Evolutionary conservation across 441 rosid species (phyloP).

Genomic region (Erysimum cheiri): DNA sequence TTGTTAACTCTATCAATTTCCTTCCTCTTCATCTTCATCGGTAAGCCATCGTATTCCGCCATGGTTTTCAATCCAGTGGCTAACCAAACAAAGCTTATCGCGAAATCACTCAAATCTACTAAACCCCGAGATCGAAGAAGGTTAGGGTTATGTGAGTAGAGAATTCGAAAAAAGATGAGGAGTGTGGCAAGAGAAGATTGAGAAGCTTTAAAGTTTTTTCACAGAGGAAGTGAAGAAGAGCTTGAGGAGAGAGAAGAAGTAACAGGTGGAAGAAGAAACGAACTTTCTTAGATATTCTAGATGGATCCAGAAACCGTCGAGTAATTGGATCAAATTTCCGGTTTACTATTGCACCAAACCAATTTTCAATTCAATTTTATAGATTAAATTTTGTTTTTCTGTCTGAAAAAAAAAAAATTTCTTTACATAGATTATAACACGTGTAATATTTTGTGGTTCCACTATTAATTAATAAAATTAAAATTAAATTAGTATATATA

Average conservation of each 20-base stretch:
- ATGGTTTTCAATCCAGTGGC: not conserved
- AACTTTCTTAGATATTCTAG: slow-evolving; percentile 26
- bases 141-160: not conserved
- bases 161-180: not conserved
- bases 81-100: not conserved
- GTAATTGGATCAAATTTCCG: too few relatives aligned
- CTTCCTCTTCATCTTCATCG: slow-evolving; percentile 67
- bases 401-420: too few relatives aligned
- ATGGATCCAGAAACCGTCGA: slow-evolving; percentile 25
- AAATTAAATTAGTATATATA: too few relatives aligned
- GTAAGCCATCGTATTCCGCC: slow-evolving; percentile 30
- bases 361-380: too few relatives aligned
- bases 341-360: too few relatives aligned
- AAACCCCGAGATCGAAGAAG: not conserved
- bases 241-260: not conserved
- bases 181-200: not conserved
- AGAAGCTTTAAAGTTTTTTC: not conserved
- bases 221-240: not conserved
- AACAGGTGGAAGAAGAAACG: not conserved
- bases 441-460: too few relatives aligned
- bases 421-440: too few relatives aligned
- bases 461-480: too few relatives aligned
- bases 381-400: too few relatives aligned
- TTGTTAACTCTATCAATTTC: slow-evolving; percentile 67
- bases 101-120: not conserved